Percentiles rank a stretch among this genome's conserved stretches.
phyloP scores from a whole-genome alignment of 225 moss, liverwort and hornwort genomes.

The Asterella californica region DNA sequence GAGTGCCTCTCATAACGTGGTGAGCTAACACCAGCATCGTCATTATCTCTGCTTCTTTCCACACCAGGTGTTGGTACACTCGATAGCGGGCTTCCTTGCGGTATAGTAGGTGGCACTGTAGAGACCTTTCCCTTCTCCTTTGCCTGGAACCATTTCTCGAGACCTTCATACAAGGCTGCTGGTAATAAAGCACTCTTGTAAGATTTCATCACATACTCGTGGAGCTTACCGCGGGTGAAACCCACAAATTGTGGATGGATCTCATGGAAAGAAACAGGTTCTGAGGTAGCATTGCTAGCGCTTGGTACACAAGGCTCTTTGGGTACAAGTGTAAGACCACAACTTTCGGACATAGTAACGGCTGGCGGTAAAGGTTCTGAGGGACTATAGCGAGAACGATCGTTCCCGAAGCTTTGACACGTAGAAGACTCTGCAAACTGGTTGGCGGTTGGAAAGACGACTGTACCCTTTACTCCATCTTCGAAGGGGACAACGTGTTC shows the following conservation, averaged over 20 bases:
- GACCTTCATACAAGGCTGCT: slow-evolving; percentile 62
- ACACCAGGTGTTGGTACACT: slow-evolving; percentile 31
- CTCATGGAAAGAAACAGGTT: slow-evolving; percentile 52
- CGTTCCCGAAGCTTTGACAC: background rate
- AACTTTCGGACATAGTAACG: slow-evolving; percentile 21
- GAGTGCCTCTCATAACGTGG: slow-evolving; percentile 27
- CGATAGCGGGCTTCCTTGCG: slow-evolving; percentile 39
- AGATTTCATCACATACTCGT: slow-evolving; percentile 68
- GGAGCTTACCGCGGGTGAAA: slow-evolving; percentile 73
- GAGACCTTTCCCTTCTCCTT: slow-evolving; percentile 45
- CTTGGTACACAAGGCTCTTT: slow-evolving; percentile 30
- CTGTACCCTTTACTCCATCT: background rate
- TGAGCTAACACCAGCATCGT: background rate
- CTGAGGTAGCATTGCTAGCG: slow-evolving; percentile 15
- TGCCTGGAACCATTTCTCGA: slow-evolving; percentile 59
- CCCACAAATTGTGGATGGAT: slow-evolving; percentile 75
- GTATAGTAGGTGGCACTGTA: slow-evolving; percentile 34
- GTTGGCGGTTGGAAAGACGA: background rate
- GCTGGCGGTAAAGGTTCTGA: slow-evolving; percentile 33
- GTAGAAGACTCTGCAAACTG: slow-evolving; percentile 11
- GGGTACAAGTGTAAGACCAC: slow-evolving; percentile 19
- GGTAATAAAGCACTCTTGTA: slow-evolving; percentile 59
- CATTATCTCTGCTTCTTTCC: slow-evolving; percentile 20
- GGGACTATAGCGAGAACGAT: slow-evolving; percentile 22
- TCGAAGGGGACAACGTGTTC: background rate